A percentile compares a stretch with the other conserved stretches of the same genome.
Evolutionary conservation across 441 rosid genomes (phyloP).

Genomic region (Populus hybrid): DNA sequence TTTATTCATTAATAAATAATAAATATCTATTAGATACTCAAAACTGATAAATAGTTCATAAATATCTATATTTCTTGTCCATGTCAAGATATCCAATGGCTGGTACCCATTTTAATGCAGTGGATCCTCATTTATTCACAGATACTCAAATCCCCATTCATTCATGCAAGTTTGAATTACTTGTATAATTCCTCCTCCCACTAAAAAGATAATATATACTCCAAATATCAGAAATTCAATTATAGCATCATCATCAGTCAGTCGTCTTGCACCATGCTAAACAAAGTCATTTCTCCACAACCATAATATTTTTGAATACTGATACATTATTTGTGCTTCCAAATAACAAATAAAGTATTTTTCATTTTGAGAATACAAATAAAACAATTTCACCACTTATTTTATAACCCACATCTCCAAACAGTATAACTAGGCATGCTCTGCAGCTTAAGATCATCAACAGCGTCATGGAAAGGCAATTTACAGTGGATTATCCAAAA

Average conservation of each 20-base stretch:
- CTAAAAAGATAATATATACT: neutral
- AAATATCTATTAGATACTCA: too few species aligned
- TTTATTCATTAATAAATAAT: too few species aligned
- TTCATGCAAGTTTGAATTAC: neutral
- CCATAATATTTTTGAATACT: neutral
- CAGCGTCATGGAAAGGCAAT: conserved; percentile 16
- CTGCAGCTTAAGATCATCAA: conserved; percentile 26
- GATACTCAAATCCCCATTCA: neutral
- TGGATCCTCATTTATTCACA: too few species aligned
- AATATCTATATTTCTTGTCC: too few species aligned
- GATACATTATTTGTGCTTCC: neutral
- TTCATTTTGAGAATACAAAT: neutral
- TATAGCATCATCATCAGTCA: neutral
- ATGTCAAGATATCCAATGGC: too few species aligned
- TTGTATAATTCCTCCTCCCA: neutral
- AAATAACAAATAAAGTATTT: neutral
- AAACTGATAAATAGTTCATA: too few species aligned
- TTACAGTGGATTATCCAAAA: conserved; percentile 28
- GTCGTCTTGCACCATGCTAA: neutral
- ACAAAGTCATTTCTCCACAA: neutral
- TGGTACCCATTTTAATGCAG: too few species aligned
- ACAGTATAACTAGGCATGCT: conserved; percentile 4
- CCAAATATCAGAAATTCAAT: neutral
- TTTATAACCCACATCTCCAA: conserved; percentile 7
- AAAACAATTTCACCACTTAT: neutral